A percentile compares a stretch with the other conserved stretches of the same genome.
Evolutionary conservation across 2,329 filamentous ascomycete species (phyloP).

Genomic region (Eutypella sp.): DNA sequence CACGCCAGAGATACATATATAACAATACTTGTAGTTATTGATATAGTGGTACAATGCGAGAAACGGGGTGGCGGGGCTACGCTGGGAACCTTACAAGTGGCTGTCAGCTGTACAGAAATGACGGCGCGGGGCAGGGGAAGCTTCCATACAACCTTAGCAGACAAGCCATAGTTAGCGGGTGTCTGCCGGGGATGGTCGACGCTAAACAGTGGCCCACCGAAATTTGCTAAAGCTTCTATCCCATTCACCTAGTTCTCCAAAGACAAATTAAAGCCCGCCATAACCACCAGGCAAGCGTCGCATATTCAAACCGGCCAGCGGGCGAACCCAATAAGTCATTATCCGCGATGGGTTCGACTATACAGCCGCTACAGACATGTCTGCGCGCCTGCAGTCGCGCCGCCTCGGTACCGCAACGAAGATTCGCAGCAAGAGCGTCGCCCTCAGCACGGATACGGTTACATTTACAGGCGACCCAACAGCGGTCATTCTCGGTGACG

Average conservation of each 20-base stretch:
- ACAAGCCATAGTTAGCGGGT: too few species aligned
- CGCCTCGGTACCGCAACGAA: conserved; percentile 12
- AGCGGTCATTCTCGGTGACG: conserved; percentile 25
- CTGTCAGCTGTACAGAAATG: too few species aligned
- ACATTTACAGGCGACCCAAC: conserved; percentile 17
- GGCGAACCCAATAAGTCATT: conserved; percentile 12
- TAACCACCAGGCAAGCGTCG: conserved; percentile 6
- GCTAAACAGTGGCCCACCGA: not conserved
- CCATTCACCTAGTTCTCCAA: too few species aligned
- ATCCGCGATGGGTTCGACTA: conserved; percentile 35
- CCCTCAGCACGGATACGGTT: conserved; percentile 2
- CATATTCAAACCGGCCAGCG: not conserved
- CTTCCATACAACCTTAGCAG: too few species aligned
- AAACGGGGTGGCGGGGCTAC: too few species aligned
- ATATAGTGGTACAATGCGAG: too few species aligned
- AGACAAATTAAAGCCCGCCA: conserved; percentile 4
- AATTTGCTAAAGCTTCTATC: conserved; percentile 6
- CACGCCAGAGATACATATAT: too few species aligned
- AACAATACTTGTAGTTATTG: too few species aligned
- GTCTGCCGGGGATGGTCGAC: too few species aligned
- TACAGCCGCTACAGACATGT: conserved; percentile 35
- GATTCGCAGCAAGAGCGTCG: conserved; percentile 3
- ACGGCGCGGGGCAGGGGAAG: too few species aligned
- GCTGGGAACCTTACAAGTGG: too few species aligned
- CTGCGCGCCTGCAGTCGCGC: conserved; percentile 29